These are phyloP conservation scores for Dimargaris verticillata DNA, from an alignment of 192 early-diverging fungal species.

Conservation along the genomic window DNA sequence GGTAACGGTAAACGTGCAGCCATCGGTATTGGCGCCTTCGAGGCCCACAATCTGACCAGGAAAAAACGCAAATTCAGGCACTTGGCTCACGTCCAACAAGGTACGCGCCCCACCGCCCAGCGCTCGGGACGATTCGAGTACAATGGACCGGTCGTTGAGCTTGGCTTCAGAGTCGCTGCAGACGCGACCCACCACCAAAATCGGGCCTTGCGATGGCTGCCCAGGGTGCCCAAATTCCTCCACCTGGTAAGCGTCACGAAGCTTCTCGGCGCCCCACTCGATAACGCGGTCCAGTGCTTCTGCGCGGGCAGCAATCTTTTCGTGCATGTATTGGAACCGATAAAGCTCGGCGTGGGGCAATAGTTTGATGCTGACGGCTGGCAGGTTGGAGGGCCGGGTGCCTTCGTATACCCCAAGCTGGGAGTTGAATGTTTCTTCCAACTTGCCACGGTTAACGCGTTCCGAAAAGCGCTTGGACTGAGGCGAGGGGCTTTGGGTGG, in stretches of 20 bases:
- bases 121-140: slow-evolving; percentile 65
- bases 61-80: slow-evolving; percentile 56
- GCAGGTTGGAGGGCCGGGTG: slow-evolving; percentile 8
- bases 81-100: slow-evolving; percentile 37
- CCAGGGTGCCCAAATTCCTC: slow-evolving; percentile 29
- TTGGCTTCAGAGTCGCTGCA: slow-evolving; percentile 50
- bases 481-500: neutral
- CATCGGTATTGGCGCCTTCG: slow-evolving; percentile 42
- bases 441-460: slow-evolving; percentile 25
- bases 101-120: slow-evolving; percentile 58
- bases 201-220: slow-evolving; percentile 32
- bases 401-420: slow-evolving; percentile 23
- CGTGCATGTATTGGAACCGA: slow-evolving; percentile 67
- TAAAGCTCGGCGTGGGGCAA: slow-evolving; percentile 27
- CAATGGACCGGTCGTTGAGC: slow-evolving; percentile 49
- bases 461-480: slow-evolving; percentile 22
- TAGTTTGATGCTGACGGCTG: slow-evolving; percentile 4
- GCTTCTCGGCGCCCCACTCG: slow-evolving; percentile 15
- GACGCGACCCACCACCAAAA: slow-evolving; percentile 63
- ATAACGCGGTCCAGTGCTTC: slow-evolving; percentile 30
- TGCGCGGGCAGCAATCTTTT: slow-evolving; percentile 45
- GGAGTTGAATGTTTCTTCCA: slow-evolving; percentile 36
- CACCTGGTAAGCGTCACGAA: slow-evolving; percentile 12
- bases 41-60: slow-evolving; percentile 78
- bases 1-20: slow-evolving; percentile 33